Evolutionary conservation across 768 basidiomycete species (phyloP).

Genomic region (Coprinellus micaceus): DNA sequence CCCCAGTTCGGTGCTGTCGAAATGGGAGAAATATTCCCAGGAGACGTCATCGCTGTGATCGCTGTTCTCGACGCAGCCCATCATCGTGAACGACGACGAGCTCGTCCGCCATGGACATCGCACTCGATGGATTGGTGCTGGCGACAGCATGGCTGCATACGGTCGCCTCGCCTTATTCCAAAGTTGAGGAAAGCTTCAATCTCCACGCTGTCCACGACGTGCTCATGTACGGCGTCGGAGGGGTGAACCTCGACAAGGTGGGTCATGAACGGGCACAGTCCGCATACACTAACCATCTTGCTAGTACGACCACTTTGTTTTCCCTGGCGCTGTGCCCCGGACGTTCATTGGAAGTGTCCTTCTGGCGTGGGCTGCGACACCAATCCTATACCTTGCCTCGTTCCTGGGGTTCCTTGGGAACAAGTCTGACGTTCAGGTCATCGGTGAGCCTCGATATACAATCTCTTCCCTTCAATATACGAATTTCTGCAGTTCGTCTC

Average conservation of each 20-base stretch:
- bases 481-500: slow-evolving; percentile 73
- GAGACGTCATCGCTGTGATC: neutral
- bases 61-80: neutral
- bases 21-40: too few species aligned
- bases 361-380: slow-evolving; percentile 55
- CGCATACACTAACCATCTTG: too few species aligned
- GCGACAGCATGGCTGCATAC: slow-evolving; percentile 62
- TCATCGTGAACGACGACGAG: too few species aligned
- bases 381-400: slow-evolving; percentile 42
- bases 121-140: slow-evolving; percentile 50
- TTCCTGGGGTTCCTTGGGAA: slow-evolving; percentile 39
- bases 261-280: too few species aligned
- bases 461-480: too few species aligned
- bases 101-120: slow-evolving; percentile 5
- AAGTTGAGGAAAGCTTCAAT: slow-evolving; percentile 97
- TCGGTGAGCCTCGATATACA: slow-evolving; percentile 44
- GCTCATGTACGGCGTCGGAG: slow-evolving; percentile 64
- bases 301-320: slow-evolving; percentile 87
- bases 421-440: slow-evolving; percentile 69
- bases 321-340: slow-evolving; percentile 86
- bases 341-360: slow-evolving; percentile 78
- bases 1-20: too few species aligned
- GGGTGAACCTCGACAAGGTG: slow-evolving; percentile 45
- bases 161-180: slow-evolving; percentile 80
- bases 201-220: slow-evolving; percentile 90